A percentile compares a stretch with the other conserved stretches of the same genome.
Evolutionary conservation across 805 yeast genomes (phyloP).

Genomic region (Sporopachydermia lactativora): DNA sequence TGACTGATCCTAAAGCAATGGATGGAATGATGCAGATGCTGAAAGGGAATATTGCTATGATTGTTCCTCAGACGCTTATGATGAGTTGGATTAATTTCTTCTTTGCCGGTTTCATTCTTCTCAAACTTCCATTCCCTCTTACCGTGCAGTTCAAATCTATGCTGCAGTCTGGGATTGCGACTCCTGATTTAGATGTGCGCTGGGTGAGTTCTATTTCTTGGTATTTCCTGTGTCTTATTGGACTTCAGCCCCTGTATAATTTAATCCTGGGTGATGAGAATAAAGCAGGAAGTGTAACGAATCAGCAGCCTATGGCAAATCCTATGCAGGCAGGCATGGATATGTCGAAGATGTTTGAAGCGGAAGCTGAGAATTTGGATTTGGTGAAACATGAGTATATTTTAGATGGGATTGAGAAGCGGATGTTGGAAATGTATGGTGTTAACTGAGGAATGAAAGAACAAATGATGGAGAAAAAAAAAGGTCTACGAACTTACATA

Average conservation of each 20-base stretch:
- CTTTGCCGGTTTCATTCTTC: slow-evolving; percentile 80
- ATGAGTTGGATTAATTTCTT: slow-evolving; percentile 96
- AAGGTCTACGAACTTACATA: too few species aligned
- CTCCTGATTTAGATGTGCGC: slow-evolving; percentile 74
- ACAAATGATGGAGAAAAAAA: too few species aligned
- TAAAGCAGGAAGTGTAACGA: slow-evolving; percentile 18
- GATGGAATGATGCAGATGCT: slow-evolving; percentile 68
- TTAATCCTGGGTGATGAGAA: slow-evolving; percentile 41
- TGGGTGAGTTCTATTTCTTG: slow-evolving; percentile 93
- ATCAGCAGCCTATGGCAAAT: slow-evolving; percentile 28
- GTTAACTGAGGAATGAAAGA: too few species aligned
- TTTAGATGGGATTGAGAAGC: slow-evolving; percentile 45
- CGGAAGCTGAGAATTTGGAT: slow-evolving; percentile 63
- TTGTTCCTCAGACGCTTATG: slow-evolving; percentile 81
- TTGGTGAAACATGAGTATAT: slow-evolving; percentile 42
- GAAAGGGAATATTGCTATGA: slow-evolving; percentile 69
- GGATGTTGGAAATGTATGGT: slow-evolving; percentile 22
- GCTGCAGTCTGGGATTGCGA: slow-evolving; percentile 78
- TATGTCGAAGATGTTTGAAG: slow-evolving; percentile 45
- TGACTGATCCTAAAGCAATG: slow-evolving; percentile 54
- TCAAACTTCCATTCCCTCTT: slow-evolving; percentile 83
- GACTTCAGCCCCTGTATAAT: slow-evolving; percentile 67
- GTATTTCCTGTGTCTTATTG: slow-evolving; percentile 83
- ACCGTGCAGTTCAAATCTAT: slow-evolving; percentile 83
- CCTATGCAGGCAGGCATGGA: slow-evolving; percentile 38